Base-by-base conservation (phyloP, 164 flowering plant genomes). In the Brasenia schreberi region DNA sequence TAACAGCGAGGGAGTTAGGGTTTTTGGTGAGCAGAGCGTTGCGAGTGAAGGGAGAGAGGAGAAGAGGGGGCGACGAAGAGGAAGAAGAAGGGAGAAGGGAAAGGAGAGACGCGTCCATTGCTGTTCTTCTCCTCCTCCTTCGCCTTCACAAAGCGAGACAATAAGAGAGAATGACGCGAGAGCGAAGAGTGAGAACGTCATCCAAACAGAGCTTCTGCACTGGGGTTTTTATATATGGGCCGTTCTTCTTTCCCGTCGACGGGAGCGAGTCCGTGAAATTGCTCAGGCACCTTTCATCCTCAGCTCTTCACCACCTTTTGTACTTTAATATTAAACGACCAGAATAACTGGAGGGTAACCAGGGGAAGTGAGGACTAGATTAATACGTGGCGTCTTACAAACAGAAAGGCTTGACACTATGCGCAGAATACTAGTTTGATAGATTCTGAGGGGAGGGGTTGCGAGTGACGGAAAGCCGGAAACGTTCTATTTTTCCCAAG, bases 1-100 rank as follows among this genome's bases (percentile, higher is more conserved):
- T 61, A 7, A 61, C n/a, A 3, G 56, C 4, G 18, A 68, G 63
- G 66, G 16, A 67, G 64, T 56, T 71, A 59, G 72, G 66, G 71
- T 43, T 64, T 42, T 65, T 52, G 43, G 63, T n/a, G n/a, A 67
- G 78, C 61, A 78, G 76, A 18, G 78, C 72, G 64, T 27, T 52
- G 18, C 77, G 74, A 49, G 69, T 66, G 73, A 76, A 76, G 1
- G 66, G 64, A 59, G 77, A 72, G 73, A 59, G 59, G 65, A 69
- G 70, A 11, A 66, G 18, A 33, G 74, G 68, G 43, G 63, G 67
- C 59, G 73, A 43, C 17, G 70, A 45, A 44, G 68, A 33, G 43
- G 63, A 67, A 59, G 73, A 43, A 18, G 70, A 45, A 44, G 68
- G 17, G 43, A 62, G 14, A 19, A 59, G 80, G 14, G 12, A 79